A percentile compares a stretch with the other conserved stretches of the same genome.
Conservation (phyloP, 176 grass and related monocot genomes). For the Phragmites australis region DNA sequence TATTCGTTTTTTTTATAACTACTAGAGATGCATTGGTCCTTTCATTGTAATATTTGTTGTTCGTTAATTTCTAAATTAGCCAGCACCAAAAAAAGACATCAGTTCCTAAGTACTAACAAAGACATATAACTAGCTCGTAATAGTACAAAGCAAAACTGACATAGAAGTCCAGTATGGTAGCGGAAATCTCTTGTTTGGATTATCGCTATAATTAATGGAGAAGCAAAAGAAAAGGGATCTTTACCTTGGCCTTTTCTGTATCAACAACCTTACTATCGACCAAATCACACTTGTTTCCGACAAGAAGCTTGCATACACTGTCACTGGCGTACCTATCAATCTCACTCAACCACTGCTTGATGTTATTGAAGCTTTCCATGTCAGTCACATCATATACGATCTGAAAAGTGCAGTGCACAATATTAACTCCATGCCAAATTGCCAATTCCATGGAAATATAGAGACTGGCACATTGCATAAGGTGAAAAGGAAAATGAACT, state of each 20-base stretch:
- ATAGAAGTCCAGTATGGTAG: not conserved
- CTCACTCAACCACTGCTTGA: slow-evolving; percentile 92
- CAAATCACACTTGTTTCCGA: slow-evolving; percentile 94
- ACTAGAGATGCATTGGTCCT: not conserved
- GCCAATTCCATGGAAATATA: not conserved
- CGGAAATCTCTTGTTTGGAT: not conserved
- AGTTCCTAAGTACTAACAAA: not conserved
- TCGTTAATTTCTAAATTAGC: not conserved
- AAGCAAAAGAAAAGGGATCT: not conserved
- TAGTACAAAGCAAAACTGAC: not conserved
- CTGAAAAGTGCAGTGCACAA: slow-evolving; percentile 34
- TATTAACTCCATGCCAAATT: slow-evolving; percentile 15
- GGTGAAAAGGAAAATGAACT: not conserved
- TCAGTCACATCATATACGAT: slow-evolving; percentile 93
- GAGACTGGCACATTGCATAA: not conserved
- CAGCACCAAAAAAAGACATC: not conserved
- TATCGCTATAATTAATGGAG: not conserved
- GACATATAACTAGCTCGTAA: not conserved
- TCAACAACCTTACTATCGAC: slow-evolving; percentile 82
- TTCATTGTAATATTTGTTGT: not conserved
- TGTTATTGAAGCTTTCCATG: slow-evolving; percentile 87
- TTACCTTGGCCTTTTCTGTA: slow-evolving; percentile 87
- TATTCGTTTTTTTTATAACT: not conserved
- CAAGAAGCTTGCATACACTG: slow-evolving; percentile 92
- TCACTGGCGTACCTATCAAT: slow-evolving; percentile 98